Base-by-base conservation (phyloP, 805 yeast genomes). In the Candida nanaspora region DNA sequence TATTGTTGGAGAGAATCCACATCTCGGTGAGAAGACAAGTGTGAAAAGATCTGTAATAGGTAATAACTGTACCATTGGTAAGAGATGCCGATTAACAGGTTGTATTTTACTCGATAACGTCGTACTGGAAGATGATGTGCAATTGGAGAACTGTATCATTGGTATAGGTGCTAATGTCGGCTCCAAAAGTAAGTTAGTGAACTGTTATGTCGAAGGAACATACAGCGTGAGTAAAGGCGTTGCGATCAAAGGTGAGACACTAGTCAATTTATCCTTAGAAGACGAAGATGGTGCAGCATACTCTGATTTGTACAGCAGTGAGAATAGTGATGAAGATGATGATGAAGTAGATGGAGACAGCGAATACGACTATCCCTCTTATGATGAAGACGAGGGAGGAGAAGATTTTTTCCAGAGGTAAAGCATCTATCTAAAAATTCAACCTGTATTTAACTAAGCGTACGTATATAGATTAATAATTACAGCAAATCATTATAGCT, bases 31-130 rank as follows among this genome's bases (percentile, higher is more conserved):
- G 53, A 78, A 78, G 49, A 82, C 95, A 18, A 85, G 81, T 56
- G 86, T 93, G 39, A 93, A 93, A 64, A 76, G 93, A 45, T 74
- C 95, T 0, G 86, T 86, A 14, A 70, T 93, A 23, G 96, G 96
- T 6, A 61, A 69, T 10, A 71, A 75, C 50, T 86, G 95, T 63
- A 65, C 49, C 15, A 78, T 94, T 39, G 98, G 98, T 30, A 81
- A 79, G 55, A 76, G 87, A 45, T 91, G 95, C 61, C 80, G 93
- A 50, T 72, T 93, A 42, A 84, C 88, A 2, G 98, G 96, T 2
- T 87, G 89, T 49, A 78, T 93, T 13, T 55, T 93, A 5, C 66
- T 87, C 38, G 83, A 84, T 52, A 75, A 76, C 39, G 94, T 81
- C 19, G 63, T 62, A 1, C 65, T 93, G 29, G 95, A 78, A 36